Conservation (phyloP, 495 filamentous ascomycete genomes). For the Xylaria grammica region DNA sequence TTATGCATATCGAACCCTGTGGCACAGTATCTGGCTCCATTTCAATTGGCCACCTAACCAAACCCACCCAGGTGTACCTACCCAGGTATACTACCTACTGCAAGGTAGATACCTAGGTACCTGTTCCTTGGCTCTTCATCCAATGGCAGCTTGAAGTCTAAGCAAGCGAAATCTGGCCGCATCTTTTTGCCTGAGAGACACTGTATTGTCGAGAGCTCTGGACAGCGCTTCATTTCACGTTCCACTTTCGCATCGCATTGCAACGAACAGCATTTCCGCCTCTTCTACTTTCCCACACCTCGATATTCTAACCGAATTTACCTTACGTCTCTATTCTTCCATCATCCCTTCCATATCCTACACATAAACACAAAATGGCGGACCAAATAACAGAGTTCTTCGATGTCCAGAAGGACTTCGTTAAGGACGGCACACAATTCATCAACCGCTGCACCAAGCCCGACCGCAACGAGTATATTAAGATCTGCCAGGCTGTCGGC, state of each 20-base stretch:
- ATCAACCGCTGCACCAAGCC: constrained; percentile 85
- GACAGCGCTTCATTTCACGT: constrained; percentile 21
- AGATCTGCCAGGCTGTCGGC: constrained; percentile 95
- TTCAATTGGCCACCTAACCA: no score
- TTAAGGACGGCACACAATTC: constrained; percentile 79
- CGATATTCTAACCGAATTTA: background rate
- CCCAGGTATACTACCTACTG: no score
- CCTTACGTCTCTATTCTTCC: constrained; percentile 23
- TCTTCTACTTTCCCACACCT: background rate
- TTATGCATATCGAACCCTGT: background rate
- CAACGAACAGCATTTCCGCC: background rate
- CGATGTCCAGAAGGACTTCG: constrained; percentile 80
- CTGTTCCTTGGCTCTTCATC: background rate
- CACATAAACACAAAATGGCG: constrained; percentile 54
- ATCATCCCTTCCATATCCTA: background rate
- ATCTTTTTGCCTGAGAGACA: constrained; percentile 24
- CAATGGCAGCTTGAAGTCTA: constrained; percentile 7
- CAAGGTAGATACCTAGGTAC: no score
- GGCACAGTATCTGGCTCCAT: no score
- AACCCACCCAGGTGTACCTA: no score
- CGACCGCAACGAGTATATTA: constrained; percentile 87
- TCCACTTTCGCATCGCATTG: constrained; percentile 10
- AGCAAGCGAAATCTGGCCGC: constrained; percentile 39
- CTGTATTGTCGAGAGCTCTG: background rate
- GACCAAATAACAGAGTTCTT: constrained; percentile 76